Evolutionary conservation across 306 rosid species (phyloP), one percentile per base, ranked within the genome.

Genomic region (Myrica gale): DNA sequence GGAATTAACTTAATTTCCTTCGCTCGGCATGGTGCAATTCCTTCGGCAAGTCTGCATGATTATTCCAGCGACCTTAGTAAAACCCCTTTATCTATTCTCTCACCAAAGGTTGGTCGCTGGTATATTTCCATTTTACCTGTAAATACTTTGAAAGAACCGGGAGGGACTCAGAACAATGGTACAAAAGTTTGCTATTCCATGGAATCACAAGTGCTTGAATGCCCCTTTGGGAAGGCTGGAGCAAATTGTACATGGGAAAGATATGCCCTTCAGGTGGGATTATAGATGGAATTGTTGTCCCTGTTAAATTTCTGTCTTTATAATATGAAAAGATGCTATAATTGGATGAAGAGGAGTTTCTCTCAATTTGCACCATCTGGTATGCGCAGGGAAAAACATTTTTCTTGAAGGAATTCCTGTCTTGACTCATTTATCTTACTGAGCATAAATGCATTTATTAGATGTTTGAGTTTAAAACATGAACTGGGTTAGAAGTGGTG

Each of bases 1-100:
- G 92, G 79, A 70, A 57, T 87, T 72, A 86, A 68, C 65, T 82
- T 96, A 75, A 82, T 75, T 88, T 87, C 96, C 78, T 90, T 80
- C 63, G 96, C 83, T 74, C 98, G 93, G 72, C 96, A 87, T 58
- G 98, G 98, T 68, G 93, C 96, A 53, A 78, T 96, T 73, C 96
- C 99, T 87, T 88, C 96, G 10, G 85, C 74, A 3, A 54, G 80
- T 55, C 78, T 84, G 85, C 82, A 89, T 76, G 99, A 96, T 77
- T 89, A 82, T 84, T 90, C 96, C 44, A 60, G 87, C 76, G 81
- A 90, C 83, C 78, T 96, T 76, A 82, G 67, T 79, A 79, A 81
- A 68, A 77, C 74, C 48, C 88, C 96, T 45, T 62, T 96, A 82
- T 81, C 86, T 74, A 90, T 96, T 74, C 88, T 8, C n/a, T 84